Evolutionary conservation across 495 filamentous ascomycete species (phyloP).

Genomic region (Penicillium cinerascens): DNA sequence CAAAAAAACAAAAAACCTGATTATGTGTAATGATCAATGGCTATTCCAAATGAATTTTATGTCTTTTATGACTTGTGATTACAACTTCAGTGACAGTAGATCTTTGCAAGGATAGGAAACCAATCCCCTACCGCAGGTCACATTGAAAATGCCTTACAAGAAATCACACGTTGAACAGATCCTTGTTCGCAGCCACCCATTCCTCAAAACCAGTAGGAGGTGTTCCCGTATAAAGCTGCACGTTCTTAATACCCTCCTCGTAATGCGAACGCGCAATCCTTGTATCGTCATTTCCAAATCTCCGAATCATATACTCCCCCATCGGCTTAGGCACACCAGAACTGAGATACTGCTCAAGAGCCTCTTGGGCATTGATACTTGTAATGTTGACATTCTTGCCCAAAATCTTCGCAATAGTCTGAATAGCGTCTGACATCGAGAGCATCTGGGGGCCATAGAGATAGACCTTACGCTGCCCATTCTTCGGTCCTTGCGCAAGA

Average conservation of each 20-base stretch:
- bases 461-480: conserved; percentile 4
- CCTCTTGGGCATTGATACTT: neutral
- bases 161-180: neutral
- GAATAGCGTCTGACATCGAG: conserved; percentile 5
- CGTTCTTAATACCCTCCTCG: neutral
- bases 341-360: neutral
- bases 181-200: conserved; percentile 25
- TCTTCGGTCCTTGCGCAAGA: conserved; percentile 1
- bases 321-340: neutral
- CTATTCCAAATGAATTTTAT: neutral
- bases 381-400: conserved; percentile 8
- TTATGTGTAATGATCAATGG: neutral
- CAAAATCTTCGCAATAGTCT: conserved; percentile 1
- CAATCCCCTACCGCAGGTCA: too few species aligned
- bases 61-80: neutral
- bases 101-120: too few species aligned
- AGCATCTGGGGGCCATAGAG: conserved; percentile 8
- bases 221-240: conserved; percentile 5
- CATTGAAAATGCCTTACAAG: too few species aligned
- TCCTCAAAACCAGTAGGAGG: conserved; percentile 23
- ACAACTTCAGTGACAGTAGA: neutral
- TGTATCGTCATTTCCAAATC: neutral
- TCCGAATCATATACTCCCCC: neutral
- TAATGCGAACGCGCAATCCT: neutral
- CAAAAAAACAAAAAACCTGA: too few species aligned